Base-by-base conservation (phyloP, 441 rosid genomes). In the Croton setiger region DNA sequence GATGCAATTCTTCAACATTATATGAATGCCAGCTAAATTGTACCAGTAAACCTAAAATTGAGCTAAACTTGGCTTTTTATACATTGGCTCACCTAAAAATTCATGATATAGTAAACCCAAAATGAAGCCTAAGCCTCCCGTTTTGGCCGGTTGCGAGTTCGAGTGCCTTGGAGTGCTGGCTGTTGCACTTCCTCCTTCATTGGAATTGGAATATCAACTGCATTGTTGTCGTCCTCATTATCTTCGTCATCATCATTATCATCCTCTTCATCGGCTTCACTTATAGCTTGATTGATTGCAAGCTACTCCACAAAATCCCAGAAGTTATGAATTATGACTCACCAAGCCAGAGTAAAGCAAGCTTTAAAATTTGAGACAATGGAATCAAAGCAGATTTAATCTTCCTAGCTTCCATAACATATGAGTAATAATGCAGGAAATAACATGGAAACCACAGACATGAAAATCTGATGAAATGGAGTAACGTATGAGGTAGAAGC, bases 71-170 rank as follows among this genome's bases (percentile, higher is more conserved):
- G 52, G n/a, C 52, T 48, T 15, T 51, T 23, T 52, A 18, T 52
- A 18, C 31, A 2, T 52, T 52, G 55, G 55, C 18, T 51, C n/a
- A 4, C 55, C 55, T 17, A 54, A 54, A 10, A 54, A 55, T 27
- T 23, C 18, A 59, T 35, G 45, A 11, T 27, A n/a, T n/a, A 53
- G 48, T 31, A 11, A 35, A 70, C 4, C 18, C 45, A 39, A 15
- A 21, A 55, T 55, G 63, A 33, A 39, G 53, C 41, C 69, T 82
- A 87, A 48, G 71, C 84, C 76, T 89, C 82, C 70, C 88, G 84
- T 75, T 87, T 93, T 37, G 98, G 98, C 39, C 98, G 88, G 74
- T 86, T 86, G 59, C 89, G 83, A 7, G 82, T 74, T 44, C 90
- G 86, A 37, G 83, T 35, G 21, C 58, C 57, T 60, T 45, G 83